Evolutionary conservation across 164 flowering plant species (phyloP).

Genomic region (Vitis vinifera): ASM3070453v1 NC_081820.1:22491501-22492000

Average conservation of each 20-base stretch:
- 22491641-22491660: slow-evolving; percentile 99
- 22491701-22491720: slow-evolving; percentile 89
- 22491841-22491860: neutral
- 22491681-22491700: slow-evolving; percentile 93
- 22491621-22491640: slow-evolving; percentile 89
- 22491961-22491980: no score
- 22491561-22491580: slow-evolving; percentile 74
- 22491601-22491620: slow-evolving; percentile 84
- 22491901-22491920: neutral
- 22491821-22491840: neutral
- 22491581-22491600: slow-evolving; percentile 82
- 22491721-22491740: neutral
- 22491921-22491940: neutral
- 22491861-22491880: neutral
- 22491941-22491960: no score
- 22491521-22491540: neutral
- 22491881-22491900: neutral
- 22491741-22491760: neutral
- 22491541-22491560: slow-evolving; percentile 30
- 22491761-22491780: no score
- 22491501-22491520: neutral
- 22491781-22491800: no score
- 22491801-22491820: neutral
- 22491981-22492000: no score
- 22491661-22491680: slow-evolving; percentile 93